A percentile compares a stretch with the other conserved stretches of the same genome.
Evolutionary conservation across 2,329 filamentous ascomycete species (phyloP).

Genomic region (Atkinsonella hypoxylon): DNA sequence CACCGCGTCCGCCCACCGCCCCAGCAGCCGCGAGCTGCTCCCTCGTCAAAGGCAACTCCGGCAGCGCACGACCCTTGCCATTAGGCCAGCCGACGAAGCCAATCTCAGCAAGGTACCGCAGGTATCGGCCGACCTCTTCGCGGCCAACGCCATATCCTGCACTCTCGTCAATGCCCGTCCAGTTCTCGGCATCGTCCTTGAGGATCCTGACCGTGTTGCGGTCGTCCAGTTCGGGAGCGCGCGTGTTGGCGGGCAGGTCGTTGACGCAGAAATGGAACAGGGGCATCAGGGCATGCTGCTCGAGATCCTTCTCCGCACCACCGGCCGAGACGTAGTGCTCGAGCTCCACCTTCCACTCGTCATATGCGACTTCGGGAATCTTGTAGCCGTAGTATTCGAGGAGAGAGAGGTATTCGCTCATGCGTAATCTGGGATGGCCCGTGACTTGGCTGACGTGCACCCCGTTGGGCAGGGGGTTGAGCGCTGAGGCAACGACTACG

Average conservation of each 20-base stretch:
- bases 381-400: slow-evolving; percentile 62
- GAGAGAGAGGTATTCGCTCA: slow-evolving; percentile 50
- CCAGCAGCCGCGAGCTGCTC: slow-evolving; percentile 13
- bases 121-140: slow-evolving; percentile 14
- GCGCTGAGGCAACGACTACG: slow-evolving; percentile 61
- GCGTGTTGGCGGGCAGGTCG: slow-evolving; percentile 55
- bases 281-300: slow-evolving; percentile 34
- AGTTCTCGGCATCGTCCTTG: slow-evolving; percentile 46
- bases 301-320: slow-evolving; percentile 14
- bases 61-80: slow-evolving; percentile 14
- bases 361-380: slow-evolving; percentile 63
- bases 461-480: slow-evolving; percentile 42
- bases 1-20: slow-evolving; percentile 14
- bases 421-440: slow-evolving; percentile 39
- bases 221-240: slow-evolving; percentile 51
- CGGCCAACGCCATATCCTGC: slow-evolving; percentile 23
- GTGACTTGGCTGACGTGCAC: slow-evolving; percentile 65
- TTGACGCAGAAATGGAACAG: slow-evolving; percentile 57
- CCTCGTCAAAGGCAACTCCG: slow-evolving; percentile 10
- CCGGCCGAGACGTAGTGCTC: slow-evolving; percentile 17
- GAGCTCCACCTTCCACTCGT: slow-evolving; percentile 18
- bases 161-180: slow-evolving; percentile 44
- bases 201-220: slow-evolving; percentile 53
- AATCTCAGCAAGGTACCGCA: slow-evolving; percentile 17
- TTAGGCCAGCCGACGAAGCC: slow-evolving; percentile 18